Evolutionary conservation across 106 monocot genomes (phyloP).

Genomic region (Dioscorea alata): DNA sequence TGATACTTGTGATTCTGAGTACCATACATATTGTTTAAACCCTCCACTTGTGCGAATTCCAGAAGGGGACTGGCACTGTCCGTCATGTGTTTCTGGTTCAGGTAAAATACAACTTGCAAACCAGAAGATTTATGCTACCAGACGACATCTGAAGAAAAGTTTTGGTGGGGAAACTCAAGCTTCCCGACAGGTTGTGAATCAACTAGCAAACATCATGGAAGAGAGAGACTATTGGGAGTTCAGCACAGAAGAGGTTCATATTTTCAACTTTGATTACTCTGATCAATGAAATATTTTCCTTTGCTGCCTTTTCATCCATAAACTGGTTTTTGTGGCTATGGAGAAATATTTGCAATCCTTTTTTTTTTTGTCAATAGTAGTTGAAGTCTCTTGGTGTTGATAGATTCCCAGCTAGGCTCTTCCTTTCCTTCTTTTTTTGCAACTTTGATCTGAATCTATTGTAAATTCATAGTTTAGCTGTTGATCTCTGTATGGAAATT

Average conservation of each 20-base stretch:
- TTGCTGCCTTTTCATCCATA: background rate
- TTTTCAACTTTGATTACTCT: constrained; percentile 3
- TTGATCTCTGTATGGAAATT: no score
- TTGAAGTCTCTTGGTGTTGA: no score
- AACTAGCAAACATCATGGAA: constrained; percentile 53
- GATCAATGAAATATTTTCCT: background rate
- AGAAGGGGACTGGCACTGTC: constrained; percentile 95
- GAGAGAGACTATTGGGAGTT: constrained; percentile 92
- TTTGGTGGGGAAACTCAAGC: constrained; percentile 43
- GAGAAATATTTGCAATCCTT: background rate
- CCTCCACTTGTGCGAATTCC: constrained; percentile 89
- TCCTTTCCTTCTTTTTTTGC: no score
- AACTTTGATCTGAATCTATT: no score
- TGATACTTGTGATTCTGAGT: constrained; percentile 98
- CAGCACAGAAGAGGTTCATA: constrained; percentile 66
- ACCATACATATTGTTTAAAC: constrained; percentile 89
- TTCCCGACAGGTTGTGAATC: constrained; percentile 41
- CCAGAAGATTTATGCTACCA: constrained; percentile 5
- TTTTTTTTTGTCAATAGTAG: background rate
- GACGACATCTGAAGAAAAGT: constrained; percentile 22
- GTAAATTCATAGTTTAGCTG: no score
- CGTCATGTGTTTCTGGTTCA: constrained; percentile 55
- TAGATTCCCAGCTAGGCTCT: no score
- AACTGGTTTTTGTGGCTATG: no score
- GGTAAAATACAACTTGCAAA: constrained; percentile 29